Evolutionary conservation across 768 basidiomycete genomes (phyloP).

Genomic region (Pleurotus tuoliensis): DNA sequence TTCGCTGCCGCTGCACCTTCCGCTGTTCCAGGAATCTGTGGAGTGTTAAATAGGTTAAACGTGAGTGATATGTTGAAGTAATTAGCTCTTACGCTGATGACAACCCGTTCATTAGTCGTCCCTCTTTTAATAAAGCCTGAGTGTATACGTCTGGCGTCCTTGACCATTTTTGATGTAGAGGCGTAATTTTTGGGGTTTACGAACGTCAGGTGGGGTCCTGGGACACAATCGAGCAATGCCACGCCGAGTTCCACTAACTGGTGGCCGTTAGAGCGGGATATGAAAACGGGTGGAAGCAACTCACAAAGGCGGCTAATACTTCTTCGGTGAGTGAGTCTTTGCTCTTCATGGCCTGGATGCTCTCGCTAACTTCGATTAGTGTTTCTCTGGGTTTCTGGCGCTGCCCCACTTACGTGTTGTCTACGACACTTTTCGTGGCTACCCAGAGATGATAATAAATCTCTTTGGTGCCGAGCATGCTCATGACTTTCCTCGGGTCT

Average conservation of each 20-base stretch:
- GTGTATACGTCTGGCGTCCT: conserved; percentile 37
- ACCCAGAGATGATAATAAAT: conserved; percentile 28
- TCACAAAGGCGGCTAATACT: conserved; percentile 25
- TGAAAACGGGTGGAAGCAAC: conserved; percentile 8
- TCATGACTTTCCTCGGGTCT: conserved; percentile 16
- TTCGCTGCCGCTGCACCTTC: conserved; percentile 46
- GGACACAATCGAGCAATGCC: conserved; percentile 37
- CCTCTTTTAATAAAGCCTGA: conserved; percentile 37
- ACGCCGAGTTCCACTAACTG: conserved; percentile 51
- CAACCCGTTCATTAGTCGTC: conserved; percentile 33
- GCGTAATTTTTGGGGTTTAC: conserved; percentile 45
- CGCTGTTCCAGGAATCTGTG: conserved; percentile 56
- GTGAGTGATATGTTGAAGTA: neutral
- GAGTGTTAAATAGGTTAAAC: neutral
- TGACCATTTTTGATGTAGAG: conserved; percentile 34
- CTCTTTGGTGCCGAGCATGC: conserved; percentile 13
- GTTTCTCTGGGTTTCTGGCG: neutral
- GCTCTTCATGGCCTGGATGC: neutral
- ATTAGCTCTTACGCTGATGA: conserved; percentile 44
- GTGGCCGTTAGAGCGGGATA: neutral
- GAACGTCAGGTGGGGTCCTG: conserved; percentile 47
- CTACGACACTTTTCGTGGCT: conserved; percentile 25
- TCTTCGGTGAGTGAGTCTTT: neutral
- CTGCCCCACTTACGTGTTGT: conserved; percentile 10
- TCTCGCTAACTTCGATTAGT: neutral